A percentile compares a stretch with the other conserved stretches of the same genome.
These are phyloP conservation scores for Aureobasidium zeae DNA, from an alignment of 2,329 filamentous ascomycete species.

Conservation along the genomic window DNA sequence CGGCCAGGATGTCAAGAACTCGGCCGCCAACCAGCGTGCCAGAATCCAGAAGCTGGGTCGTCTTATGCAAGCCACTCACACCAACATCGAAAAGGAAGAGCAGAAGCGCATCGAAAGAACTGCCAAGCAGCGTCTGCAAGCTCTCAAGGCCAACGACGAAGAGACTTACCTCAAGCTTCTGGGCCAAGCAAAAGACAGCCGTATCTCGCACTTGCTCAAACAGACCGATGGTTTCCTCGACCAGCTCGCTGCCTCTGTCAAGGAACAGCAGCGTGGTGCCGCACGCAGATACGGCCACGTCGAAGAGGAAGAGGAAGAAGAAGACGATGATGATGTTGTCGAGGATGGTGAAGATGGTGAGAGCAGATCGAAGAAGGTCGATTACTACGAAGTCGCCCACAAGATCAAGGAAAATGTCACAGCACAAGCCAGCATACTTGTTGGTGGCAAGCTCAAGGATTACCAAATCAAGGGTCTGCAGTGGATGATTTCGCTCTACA, in stretches of 20 bases:
- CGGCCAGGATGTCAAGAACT: conserved; percentile 64
- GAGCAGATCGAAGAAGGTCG: conserved; percentile 67
- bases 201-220: conserved; percentile 92
- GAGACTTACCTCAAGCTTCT: conserved; percentile 97
- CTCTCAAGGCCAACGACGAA: conserved; percentile 97
- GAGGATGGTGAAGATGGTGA: conserved; percentile 62
- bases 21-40: conserved; percentile 56
- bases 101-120: conserved; percentile 97
- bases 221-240: conserved; percentile 97
- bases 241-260: conserved; percentile 89
- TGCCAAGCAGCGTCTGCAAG: conserved; percentile 98
- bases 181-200: conserved; percentile 97
- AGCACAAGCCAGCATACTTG: conserved; percentile 71
- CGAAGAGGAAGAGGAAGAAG: conserved; percentile 39
- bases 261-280: conserved; percentile 79
- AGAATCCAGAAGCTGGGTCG: conserved; percentile 81
- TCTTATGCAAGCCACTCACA: conserved; percentile 81
- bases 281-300: conserved; percentile 64
- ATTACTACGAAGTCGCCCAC: conserved; percentile 98
- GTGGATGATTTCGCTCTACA: conserved; percentile 99
- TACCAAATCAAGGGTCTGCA: conserved; percentile 98
- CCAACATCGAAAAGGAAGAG: conserved; percentile 97
- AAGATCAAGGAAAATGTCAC: conserved; percentile 87
- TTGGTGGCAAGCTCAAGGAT: conserved; percentile 89
- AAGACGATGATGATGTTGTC: conserved; percentile 57